Evolutionary conservation across 2,329 filamentous ascomycete species (phyloP), one percentile per base, ranked within the genome.

Genomic region (Fusarium sp.): DNA sequence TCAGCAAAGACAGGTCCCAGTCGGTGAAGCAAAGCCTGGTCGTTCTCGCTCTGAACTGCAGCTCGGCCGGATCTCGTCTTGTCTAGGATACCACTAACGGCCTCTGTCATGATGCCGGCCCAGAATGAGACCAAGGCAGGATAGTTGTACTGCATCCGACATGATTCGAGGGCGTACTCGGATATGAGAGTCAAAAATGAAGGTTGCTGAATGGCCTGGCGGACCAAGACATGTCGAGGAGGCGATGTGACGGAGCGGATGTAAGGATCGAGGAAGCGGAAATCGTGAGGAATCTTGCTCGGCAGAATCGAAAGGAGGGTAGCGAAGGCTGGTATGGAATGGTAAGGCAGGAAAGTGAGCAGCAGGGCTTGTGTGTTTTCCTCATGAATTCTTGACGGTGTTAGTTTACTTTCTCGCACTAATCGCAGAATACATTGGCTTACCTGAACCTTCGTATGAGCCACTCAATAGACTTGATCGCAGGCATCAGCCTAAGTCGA

Each of bases 401-500:
- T 74, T 65, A 65, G 57, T 44, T 18, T 52, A 13, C n/a, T 29
- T 31, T 57, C 46, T 31, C 47, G 29, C 39, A 12, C n/a, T 14
- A 33, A 39, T 17, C 22, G 33, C 22, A 27, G 15, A 49, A 38
- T 25, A 36, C n/a, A 22, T 33, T 9, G 12, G 76, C 87, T 69
- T 84, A 97, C 94, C 92, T 90, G 79, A 98, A 99, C 77, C 95
- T 88, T 78, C 96, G 88, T 60, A 99, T 89, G 50, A 99, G 87
- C 96, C 96, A 99, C 84, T 99, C 97, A 41, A 98, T 87, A 20
- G 95, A 91, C 83, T 97, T 97, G 59, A 97, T 89, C 2, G 94
- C 94, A 44, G 96, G 95, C 84, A 92, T 94, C 36, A 99, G 86
- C 71, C 95, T 87, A 73, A 99, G 80, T 44, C 92, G 89, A 31